Evolutionary conservation across 1,284 basidiomycete species (phyloP).

Genomic region (Rhodotorula sp.): DNA sequence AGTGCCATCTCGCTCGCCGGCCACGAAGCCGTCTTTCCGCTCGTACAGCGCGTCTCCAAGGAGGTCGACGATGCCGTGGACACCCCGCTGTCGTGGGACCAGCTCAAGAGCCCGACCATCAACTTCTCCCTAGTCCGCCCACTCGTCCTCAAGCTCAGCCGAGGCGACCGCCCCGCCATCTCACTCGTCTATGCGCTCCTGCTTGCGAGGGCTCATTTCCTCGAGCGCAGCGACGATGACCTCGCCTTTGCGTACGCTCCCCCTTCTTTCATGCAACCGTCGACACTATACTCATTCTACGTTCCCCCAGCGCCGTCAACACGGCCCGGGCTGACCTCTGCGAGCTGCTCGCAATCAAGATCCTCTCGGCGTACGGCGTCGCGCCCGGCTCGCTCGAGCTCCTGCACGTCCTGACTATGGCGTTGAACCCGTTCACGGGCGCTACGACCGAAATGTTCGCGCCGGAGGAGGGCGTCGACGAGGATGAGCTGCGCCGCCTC

Average conservation of each 20-base stretch:
- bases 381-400: conserved; percentile 63
- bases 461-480: conserved; percentile 24
- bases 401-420: conserved; percentile 67
- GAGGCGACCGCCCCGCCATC: conserved; percentile 25
- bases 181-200: conserved; percentile 43
- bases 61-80: conserved; percentile 33
- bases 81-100: conserved; percentile 26
- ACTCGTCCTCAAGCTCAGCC: conserved; percentile 31
- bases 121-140: conserved; percentile 44
- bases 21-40: conserved; percentile 33
- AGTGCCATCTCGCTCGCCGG: conserved; percentile 3
- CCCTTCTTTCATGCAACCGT: too few relatives aligned
- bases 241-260: conserved; percentile 36
- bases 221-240: conserved; percentile 35
- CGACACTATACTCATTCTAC: neutral
- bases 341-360: conserved; percentile 45
- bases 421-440: conserved; percentile 70
- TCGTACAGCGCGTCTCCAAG: conserved; percentile 26
- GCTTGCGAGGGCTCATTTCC: conserved; percentile 39
- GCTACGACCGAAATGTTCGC: conserved; percentile 52
- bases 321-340: conserved; percentile 41
- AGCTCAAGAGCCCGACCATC: conserved; percentile 26
- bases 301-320: conserved; percentile 32
- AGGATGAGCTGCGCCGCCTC: conserved; percentile 29
- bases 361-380: conserved; percentile 18